phyloP scores from a whole-genome alignment of 2,329 filamentous ascomycete genomes.

The Sarocladium strictum region DNA sequence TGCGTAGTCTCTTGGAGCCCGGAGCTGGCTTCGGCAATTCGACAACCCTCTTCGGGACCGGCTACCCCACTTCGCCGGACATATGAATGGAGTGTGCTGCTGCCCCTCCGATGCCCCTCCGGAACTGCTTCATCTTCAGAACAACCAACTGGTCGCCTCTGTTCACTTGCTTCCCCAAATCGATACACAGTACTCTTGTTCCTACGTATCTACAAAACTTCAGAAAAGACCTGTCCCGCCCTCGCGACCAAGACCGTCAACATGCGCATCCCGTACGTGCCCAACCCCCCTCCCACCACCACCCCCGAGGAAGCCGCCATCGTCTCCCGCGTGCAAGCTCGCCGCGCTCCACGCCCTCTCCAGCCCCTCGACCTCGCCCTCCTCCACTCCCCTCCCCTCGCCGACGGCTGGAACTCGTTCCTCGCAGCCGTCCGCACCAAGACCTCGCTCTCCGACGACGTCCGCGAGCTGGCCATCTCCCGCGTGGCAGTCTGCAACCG shows the following conservation, averaged over 20 bases:
- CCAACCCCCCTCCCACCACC: slow-evolving; percentile 42
- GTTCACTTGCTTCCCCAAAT: no score
- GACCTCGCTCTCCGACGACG: slow-evolving; percentile 42
- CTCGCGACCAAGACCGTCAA: slow-evolving; percentile 11
- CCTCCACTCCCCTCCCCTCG: slow-evolving; percentile 66
- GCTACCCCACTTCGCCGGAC: slow-evolving; percentile 7
- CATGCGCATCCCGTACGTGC: slow-evolving; percentile 65
- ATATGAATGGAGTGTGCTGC: neutral
- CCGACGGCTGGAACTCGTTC: slow-evolving; percentile 70
- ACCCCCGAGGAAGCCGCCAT: slow-evolving; percentile 47
- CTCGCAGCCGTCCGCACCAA: slow-evolving; percentile 56
- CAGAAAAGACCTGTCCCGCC: neutral
- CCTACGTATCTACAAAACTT: neutral
- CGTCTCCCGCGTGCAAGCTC: slow-evolving; percentile 54
- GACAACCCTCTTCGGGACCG: neutral
- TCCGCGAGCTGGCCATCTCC: slow-evolving; percentile 75
- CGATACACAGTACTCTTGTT: no score
- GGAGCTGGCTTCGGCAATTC: neutral
- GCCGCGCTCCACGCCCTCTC: slow-evolving; percentile 63
- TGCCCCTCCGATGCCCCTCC: neutral
- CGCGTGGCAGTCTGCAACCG: slow-evolving; percentile 74
- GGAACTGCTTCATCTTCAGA: neutral
- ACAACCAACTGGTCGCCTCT: neutral
- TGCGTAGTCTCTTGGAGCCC: neutral
- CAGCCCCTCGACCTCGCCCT: slow-evolving; percentile 71